Conservation (phyloP, 2,329 filamentous ascomycete species). For the Xylaria digitata region DNA sequence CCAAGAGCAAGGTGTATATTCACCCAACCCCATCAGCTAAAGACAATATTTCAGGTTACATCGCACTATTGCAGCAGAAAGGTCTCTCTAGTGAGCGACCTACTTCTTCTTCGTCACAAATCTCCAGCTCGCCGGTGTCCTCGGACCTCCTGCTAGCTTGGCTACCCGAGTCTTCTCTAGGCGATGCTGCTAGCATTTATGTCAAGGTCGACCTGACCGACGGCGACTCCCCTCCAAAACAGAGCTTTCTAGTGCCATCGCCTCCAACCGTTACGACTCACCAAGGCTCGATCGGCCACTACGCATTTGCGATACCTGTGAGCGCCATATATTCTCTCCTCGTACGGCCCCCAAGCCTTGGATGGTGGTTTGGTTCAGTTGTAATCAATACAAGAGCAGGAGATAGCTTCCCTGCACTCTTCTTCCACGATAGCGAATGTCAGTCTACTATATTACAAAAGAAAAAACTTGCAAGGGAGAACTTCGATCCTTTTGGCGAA, state of each 20-base stretch:
- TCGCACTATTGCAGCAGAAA: slow-evolving; percentile 94
- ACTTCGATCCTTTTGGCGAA: slow-evolving; percentile 90
- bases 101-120: slow-evolving; percentile 58
- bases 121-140: slow-evolving; percentile 60
- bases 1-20: slow-evolving; percentile 99
- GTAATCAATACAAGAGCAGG: slow-evolving; percentile 92
- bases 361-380: slow-evolving; percentile 98
- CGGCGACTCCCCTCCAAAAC: slow-evolving; percentile 80
- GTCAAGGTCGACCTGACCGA: slow-evolving; percentile 94
- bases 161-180: slow-evolving; percentile 89
- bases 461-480: slow-evolving; percentile 84
- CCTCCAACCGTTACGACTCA: slow-evolving; percentile 87
- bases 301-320: slow-evolving; percentile 91
- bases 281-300: slow-evolving; percentile 76
- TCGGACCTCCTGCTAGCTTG: slow-evolving; percentile 89
- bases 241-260: slow-evolving; percentile 90
- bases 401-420: slow-evolving; percentile 93
- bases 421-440: slow-evolving; percentile 98
- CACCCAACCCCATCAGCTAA: slow-evolving; percentile 93
- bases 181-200: slow-evolving; percentile 87
- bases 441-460: slow-evolving; percentile 95
- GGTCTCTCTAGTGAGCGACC: slow-evolving; percentile 56
- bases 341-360: slow-evolving; percentile 89
- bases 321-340: slow-evolving; percentile 91
- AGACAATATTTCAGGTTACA: slow-evolving; percentile 95